phyloP scores from a whole-genome alignment of 2,329 filamentous ascomycete genomes.

The Claviceps africana region DNA sequence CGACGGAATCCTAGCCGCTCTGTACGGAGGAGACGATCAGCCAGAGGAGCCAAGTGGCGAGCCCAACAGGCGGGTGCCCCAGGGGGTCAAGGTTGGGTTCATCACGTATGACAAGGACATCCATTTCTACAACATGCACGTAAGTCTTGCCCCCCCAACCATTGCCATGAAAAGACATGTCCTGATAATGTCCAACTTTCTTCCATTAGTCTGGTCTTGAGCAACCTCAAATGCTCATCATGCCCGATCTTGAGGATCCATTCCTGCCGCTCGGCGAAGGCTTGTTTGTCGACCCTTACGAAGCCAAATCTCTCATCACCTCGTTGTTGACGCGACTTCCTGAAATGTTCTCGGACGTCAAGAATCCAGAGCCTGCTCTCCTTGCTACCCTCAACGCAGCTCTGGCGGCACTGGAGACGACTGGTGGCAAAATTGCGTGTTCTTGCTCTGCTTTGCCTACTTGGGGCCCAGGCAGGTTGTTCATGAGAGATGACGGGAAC shows the following conservation, averaged over 20 bases:
- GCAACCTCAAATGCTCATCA: constrained; percentile 93
- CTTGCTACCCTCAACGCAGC: constrained; percentile 74
- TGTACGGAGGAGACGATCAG: constrained; percentile 57
- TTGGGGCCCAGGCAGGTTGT: constrained; percentile 75
- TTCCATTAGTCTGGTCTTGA: constrained; percentile 52
- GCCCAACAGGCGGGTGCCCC: constrained; percentile 47
- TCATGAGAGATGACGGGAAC: constrained; percentile 79
- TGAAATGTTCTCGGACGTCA: constrained; percentile 71
- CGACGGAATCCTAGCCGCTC: constrained; percentile 68
- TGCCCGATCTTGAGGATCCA: constrained; percentile 93
- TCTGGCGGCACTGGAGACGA: constrained; percentile 67
- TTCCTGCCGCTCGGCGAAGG: constrained; percentile 87
- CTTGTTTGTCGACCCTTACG: constrained; percentile 85
- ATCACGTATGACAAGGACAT: constrained; percentile 94
- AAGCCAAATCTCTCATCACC: constrained; percentile 75
- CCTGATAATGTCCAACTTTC: background rate
- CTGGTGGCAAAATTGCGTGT: constrained; percentile 85
- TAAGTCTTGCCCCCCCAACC: constrained; percentile 30
- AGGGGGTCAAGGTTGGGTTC: constrained; percentile 79
- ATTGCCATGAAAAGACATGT: background rate
- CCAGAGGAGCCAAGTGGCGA: constrained; percentile 37
- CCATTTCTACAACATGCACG: constrained; percentile 92
- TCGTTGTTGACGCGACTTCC: constrained; percentile 77
- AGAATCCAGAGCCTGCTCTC: constrained; percentile 81
- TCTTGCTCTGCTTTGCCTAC: constrained; percentile 79